Base-by-base conservation (phyloP, 257 asterid species). In the Solanum acaule region DNA sequence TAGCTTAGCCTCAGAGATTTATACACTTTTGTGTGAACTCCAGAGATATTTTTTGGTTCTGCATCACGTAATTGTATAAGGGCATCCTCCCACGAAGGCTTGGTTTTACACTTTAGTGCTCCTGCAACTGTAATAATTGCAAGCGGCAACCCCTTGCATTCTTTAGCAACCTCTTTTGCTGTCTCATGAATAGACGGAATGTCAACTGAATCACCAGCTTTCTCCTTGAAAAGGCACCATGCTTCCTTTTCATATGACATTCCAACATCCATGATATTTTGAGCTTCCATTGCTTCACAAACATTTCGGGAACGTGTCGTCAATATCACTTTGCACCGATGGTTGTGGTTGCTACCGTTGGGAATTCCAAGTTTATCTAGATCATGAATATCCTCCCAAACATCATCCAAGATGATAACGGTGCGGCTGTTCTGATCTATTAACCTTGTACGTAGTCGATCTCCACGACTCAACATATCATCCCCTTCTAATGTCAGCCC, bases 1-100 rank as follows among this genome's bases (percentile, higher is more conserved):
- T 83, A 89, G 86, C 91, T 89, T 22, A 33, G 67, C 56, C 77
- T 63, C 42, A 89, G 75, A 35, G 42, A 22, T 14, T 84, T 65
- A 85, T 89, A 82, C 29, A 89, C 4, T 3, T 31, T 31, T 2
- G 0, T 18, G 83, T 25, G 6, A 79, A 79, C n/a, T 63, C 29
- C 83, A 10, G 7, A 31, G 34, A 88, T 86, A 56, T n/a, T 87
- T 22, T 33, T 81, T 15, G 76, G 29, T 25, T 63, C 29, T 20
- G 79, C 34, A 7, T 23, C 5, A 38, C 22, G 52, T 4, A 89
- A 46, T 86, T 70, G 59, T 18, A 0, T 5, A 40, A 86, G 83
- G 35, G 87, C 79, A 68, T 31, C 33, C 44, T 56, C n/a, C 88
- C 90, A 88, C 9, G 44, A 76, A 11, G 3, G 13, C 16, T 8